These are phyloP conservation scores for Phyllosticta paracitricarpa DNA, from an alignment of 2,329 filamentous ascomycete genomes.

Conservation along the genomic window DNA sequence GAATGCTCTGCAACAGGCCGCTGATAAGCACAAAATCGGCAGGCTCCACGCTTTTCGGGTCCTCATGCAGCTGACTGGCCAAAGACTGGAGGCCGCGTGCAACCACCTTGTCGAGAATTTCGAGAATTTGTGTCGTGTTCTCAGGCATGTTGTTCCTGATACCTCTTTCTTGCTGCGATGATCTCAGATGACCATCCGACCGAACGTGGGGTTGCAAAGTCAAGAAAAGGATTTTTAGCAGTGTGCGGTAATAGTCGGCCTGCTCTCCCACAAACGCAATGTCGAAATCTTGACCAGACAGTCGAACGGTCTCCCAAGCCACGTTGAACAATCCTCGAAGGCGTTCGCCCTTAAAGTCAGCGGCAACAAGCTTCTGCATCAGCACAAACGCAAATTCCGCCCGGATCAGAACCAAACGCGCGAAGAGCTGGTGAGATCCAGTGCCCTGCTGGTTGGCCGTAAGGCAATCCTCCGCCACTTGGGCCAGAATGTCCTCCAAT, in stretches of 20 bases:
- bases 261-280: slow-evolving; percentile 46
- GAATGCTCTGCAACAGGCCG: slow-evolving; percentile 74
- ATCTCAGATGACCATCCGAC: background rate
- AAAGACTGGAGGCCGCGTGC: slow-evolving; percentile 73
- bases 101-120: slow-evolving; percentile 70
- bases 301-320: slow-evolving; percentile 51
- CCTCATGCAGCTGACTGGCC: slow-evolving; percentile 71
- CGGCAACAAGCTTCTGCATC: slow-evolving; percentile 64
- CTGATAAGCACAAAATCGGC: slow-evolving; percentile 82
- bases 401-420: slow-evolving; percentile 63
- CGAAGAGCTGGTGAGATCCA: slow-evolving; percentile 72
- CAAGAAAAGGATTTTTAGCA: slow-evolving; percentile 78
- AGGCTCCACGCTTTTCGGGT: slow-evolving; percentile 53
- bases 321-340: slow-evolving; percentile 45
- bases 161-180: background rate
- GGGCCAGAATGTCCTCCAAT: slow-evolving; percentile 60
- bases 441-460: slow-evolving; percentile 63
- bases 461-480: slow-evolving; percentile 69
- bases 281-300: slow-evolving; percentile 48
- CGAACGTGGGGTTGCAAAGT: slow-evolving; percentile 55
- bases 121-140: slow-evolving; percentile 47
- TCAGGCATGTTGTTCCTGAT: slow-evolving; percentile 17
- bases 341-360: slow-evolving; percentile 39
- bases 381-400: slow-evolving; percentile 75
- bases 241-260: slow-evolving; percentile 66